A percentile compares a stretch with the other conserved stretches of the same genome.
Evolutionary conservation across 768 basidiomycete genomes (phyloP).

Genomic region (Psilocybe cubensis): DNA sequence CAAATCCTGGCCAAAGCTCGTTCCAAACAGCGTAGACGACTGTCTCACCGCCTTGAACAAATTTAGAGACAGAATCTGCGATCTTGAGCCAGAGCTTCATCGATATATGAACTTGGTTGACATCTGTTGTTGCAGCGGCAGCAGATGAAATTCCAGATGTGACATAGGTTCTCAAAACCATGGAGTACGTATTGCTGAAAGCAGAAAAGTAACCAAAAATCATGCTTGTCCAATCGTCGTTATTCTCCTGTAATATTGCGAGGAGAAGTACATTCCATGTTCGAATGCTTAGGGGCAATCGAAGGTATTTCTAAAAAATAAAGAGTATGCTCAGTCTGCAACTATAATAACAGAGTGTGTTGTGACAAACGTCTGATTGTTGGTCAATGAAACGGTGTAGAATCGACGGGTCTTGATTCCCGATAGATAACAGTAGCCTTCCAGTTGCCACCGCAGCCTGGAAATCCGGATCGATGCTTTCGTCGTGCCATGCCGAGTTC

Average conservation of each 20-base stretch:
- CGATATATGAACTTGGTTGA: conserved; percentile 70
- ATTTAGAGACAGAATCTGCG: conserved; percentile 40
- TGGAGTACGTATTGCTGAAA: conserved; percentile 53
- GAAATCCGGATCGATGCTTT: conserved; percentile 55
- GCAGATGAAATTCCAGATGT: conserved; percentile 38
- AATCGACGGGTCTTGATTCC: conserved; percentile 44
- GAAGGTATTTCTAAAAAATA: conserved; percentile 36
- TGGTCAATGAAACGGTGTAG: conserved; percentile 41
- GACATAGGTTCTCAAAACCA: conserved; percentile 44
- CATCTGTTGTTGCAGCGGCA: conserved; percentile 54
- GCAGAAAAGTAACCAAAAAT: conserved; percentile 53
- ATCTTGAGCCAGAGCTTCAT: conserved; percentile 76
- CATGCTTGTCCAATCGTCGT: conserved; percentile 36
- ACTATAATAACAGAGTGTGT: background rate
- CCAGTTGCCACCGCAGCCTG: conserved; percentile 52
- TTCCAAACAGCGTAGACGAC: conserved; percentile 63
- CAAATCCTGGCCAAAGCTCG: conserved; percentile 76
- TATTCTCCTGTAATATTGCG: conserved; percentile 49
- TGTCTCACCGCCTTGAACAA: conserved; percentile 30
- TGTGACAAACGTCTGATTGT: conserved; percentile 12
- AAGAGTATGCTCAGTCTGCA: background rate
- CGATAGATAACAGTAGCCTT: conserved; percentile 53
- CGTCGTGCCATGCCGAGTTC: conserved; percentile 48
- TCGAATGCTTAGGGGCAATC: conserved; percentile 44
- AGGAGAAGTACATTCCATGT: conserved; percentile 70